A percentile compares a stretch with the other conserved stretches of the same genome.
phyloP scores from a whole-genome alignment of 164 flowering plant species.

The Magnolia sinica region DNA sequence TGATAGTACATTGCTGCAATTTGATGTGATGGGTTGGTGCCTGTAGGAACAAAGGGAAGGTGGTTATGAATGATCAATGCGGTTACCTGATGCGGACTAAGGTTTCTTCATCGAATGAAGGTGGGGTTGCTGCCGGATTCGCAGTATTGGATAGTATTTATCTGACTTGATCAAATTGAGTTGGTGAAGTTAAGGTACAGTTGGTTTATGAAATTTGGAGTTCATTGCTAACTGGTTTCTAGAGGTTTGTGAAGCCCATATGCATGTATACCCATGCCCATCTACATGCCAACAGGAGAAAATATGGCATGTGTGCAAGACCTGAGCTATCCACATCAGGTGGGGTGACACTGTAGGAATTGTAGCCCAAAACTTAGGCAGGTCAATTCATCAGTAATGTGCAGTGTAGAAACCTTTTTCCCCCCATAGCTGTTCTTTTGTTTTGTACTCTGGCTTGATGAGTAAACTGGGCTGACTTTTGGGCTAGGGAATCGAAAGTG shows the following conservation, averaged over 20 bases:
- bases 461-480: too few relatives aligned
- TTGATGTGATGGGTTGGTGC: not conserved
- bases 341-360: too few relatives aligned
- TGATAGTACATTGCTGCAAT: not conserved
- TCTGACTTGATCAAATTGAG: constrained; percentile 19
- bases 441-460: too few relatives aligned
- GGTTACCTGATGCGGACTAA: constrained; percentile 94
- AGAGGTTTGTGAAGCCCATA: not conserved
- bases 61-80: constrained; percentile 62
- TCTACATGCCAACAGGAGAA: too few relatives aligned
- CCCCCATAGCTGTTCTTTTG: too few relatives aligned
- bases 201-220: not conserved
- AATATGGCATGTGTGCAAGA: too few relatives aligned
- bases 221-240: not conserved
- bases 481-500: too few relatives aligned
- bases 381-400: too few relatives aligned
- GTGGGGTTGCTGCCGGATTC: constrained; percentile 95
- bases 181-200: constrained; percentile 1
- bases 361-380: too few relatives aligned
- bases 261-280: not conserved
- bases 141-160: constrained; percentile 90
- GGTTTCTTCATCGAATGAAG: constrained; percentile 85
- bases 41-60: constrained; percentile 68
- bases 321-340: too few relatives aligned
- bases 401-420: too few relatives aligned